Evolutionary conservation across 164 flowering plant species (phyloP).

Genomic region (Buxus sempervirens): DNA sequence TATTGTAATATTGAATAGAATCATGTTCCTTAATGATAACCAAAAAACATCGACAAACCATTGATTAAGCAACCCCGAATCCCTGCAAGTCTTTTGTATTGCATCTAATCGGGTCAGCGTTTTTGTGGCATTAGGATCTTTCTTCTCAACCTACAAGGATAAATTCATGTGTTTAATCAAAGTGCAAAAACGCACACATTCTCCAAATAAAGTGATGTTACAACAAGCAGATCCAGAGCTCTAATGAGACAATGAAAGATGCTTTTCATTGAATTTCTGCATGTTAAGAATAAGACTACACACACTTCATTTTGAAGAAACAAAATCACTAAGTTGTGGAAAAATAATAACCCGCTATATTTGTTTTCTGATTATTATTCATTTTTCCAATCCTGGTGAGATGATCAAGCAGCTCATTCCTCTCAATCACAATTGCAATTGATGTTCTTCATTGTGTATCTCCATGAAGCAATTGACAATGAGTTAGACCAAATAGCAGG

Average conservation of each 20-base stretch:
- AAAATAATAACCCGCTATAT: neutral
- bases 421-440: too few species aligned
- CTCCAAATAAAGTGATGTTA: neutral
- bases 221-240: neutral
- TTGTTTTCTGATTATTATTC: neutral
- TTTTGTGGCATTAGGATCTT: constrained; percentile 64
- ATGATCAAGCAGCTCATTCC: too few species aligned
- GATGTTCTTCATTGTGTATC: too few species aligned
- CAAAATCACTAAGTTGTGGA: neutral
- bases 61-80: constrained; percentile 50
- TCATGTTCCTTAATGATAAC: neutral
- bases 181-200: too few species aligned
- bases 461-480: too few species aligned
- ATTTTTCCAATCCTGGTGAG: too few species aligned
- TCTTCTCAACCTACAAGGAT: constrained; percentile 50
- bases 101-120: constrained; percentile 54
- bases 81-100: constrained; percentile 58
- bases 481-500: too few species aligned
- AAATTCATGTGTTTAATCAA: neutral
- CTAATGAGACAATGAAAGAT: neutral
- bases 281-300: neutral
- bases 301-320: neutral
- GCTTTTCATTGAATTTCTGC: neutral
- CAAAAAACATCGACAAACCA: constrained; percentile 33
- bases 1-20: neutral